A percentile compares a stretch with the other conserved stretches of the same genome.
Conservation (phyloP, 331 rosid genomes). For the Rosa hybrid region DNA sequence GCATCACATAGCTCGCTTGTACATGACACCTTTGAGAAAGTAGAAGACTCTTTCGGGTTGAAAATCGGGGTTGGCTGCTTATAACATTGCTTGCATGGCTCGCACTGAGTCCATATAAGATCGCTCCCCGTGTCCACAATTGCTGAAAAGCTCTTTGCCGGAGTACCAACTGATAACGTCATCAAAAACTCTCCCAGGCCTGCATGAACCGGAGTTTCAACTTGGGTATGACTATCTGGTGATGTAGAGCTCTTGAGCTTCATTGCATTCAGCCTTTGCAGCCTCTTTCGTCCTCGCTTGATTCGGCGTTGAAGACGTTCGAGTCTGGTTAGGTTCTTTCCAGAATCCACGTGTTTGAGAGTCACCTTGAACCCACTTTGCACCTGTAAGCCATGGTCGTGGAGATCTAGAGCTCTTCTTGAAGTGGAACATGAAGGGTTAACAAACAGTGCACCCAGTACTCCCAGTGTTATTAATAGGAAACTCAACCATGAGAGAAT, state of each 20-base stretch:
- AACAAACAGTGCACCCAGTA: conserved; percentile 20
- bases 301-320: conserved; percentile 66
- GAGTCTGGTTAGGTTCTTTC: conserved; percentile 64
- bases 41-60: conserved; percentile 60
- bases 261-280: conserved; percentile 63
- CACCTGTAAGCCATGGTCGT: not conserved
- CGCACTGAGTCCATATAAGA: conserved; percentile 91
- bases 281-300: conserved; percentile 51
- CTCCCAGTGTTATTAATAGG: conserved; percentile 27
- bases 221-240: not conserved
- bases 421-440: conserved; percentile 52
- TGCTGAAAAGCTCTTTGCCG: conserved; percentile 61
- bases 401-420: conserved; percentile 28
- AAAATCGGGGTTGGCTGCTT: conserved; percentile 75
- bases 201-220: conserved; percentile 49
- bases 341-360: conserved; percentile 70
- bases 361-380: conserved; percentile 44
- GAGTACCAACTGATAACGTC: conserved; percentile 71
- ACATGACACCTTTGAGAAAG: conserved; percentile 66
- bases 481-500: conserved; percentile 18
- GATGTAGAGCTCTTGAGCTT: conserved; percentile 5
- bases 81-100: conserved; percentile 74
- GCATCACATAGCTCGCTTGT: conserved; percentile 48
- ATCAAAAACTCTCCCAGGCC: conserved; percentile 83
- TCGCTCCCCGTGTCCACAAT: conserved; percentile 94